Conservation (phyloP, 2,329 filamentous ascomycete genomes). For the Aspergillus ustus region DNA sequence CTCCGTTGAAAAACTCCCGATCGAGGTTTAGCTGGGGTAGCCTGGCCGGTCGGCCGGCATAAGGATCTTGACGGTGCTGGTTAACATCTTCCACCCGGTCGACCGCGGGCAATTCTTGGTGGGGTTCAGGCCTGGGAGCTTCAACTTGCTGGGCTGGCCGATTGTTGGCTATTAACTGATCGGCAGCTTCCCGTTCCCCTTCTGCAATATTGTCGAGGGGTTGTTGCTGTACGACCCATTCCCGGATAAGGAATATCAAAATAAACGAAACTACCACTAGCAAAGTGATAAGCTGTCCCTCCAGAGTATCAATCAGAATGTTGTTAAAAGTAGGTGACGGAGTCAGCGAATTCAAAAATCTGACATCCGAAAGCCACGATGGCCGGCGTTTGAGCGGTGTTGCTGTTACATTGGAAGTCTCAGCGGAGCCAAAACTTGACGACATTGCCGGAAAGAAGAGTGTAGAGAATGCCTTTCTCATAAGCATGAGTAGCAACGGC, state of each 20-base stretch:
- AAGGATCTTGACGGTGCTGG: constrained; percentile 16
- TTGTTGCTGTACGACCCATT: constrained; percentile 98
- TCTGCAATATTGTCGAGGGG: constrained; percentile 83
- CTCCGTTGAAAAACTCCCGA: constrained; percentile 17
- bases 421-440: constrained; percentile 31
- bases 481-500: constrained; percentile 51
- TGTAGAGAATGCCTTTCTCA: constrained; percentile 48
- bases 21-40: constrained; percentile 13
- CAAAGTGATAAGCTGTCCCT: constrained; percentile 92
- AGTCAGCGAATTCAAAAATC: constrained; percentile 62
- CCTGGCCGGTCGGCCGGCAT: constrained; percentile 15
- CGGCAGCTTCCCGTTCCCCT: constrained; percentile 55
- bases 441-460: constrained; percentile 39
- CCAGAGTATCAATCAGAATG: constrained; percentile 78
- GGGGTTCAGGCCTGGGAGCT: constrained; percentile 19
- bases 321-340: constrained; percentile 74
- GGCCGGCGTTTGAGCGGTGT: constrained; percentile 42
- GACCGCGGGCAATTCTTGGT: constrained; percentile 17
- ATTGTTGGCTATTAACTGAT: constrained; percentile 49
- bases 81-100: constrained; percentile 15
- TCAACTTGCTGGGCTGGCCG: constrained; percentile 32
- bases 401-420: constrained; percentile 32
- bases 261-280: constrained; percentile 93
- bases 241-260: constrained; percentile 91
- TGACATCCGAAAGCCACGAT: constrained; percentile 63